A percentile compares a stretch with the other conserved stretches of the same genome.
Evolutionary conservation across 345 rosid genomes (phyloP).

Genomic region (Eucalyptus grandis): DNA sequence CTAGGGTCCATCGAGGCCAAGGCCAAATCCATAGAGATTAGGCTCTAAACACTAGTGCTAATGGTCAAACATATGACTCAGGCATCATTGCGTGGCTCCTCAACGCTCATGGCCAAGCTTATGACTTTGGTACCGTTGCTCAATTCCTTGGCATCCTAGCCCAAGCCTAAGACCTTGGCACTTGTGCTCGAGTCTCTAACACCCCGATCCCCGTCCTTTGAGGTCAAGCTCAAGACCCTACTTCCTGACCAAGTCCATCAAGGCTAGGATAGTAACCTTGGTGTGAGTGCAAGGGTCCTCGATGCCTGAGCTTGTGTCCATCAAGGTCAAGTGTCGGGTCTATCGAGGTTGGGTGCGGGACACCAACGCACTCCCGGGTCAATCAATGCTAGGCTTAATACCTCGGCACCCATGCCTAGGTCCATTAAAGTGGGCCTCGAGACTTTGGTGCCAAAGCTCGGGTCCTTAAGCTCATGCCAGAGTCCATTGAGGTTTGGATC

Average conservation of each 20-base stretch:
- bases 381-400: not conserved
- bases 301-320: not conserved
- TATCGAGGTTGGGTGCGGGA: not conserved
- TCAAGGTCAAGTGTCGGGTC: not conserved
- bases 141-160: not conserved
- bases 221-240: not conserved
- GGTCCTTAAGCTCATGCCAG: not conserved
- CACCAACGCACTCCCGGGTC: not conserved
- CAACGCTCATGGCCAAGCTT: accelerated
- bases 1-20: not conserved
- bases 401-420: not conserved
- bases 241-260: not conserved
- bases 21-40: not conserved
- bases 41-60: not conserved
- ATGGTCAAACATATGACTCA: not conserved
- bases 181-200: not conserved
- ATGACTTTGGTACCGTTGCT: not conserved
- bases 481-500: not conserved
- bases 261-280: not conserved
- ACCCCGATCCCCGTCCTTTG: accelerated
- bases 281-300: not conserved
- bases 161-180: not conserved
- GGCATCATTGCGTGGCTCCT: not conserved
- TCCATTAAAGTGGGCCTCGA: not conserved
- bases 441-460: not conserved